A percentile compares a stretch with the other conserved stretches of the same genome.
Conservation (phyloP, 164 flowering plant genomes). For the Euptelea pleiosperma region DNA sequence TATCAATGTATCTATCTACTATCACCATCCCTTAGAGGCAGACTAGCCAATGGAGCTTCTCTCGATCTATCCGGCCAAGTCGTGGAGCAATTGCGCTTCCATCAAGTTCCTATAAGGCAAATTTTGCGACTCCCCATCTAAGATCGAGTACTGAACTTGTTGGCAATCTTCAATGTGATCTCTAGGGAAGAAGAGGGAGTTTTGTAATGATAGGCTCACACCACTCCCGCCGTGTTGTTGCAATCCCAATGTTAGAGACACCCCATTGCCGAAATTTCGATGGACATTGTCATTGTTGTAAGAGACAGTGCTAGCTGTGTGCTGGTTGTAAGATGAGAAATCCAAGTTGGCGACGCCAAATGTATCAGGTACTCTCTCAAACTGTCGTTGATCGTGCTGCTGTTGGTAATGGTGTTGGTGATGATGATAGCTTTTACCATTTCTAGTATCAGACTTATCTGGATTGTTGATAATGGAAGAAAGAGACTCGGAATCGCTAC, state of each 20-base stretch:
- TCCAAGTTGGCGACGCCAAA: slow-evolving; percentile 57
- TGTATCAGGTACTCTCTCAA: slow-evolving; percentile 30
- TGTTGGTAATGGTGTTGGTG: slow-evolving; percentile 19
- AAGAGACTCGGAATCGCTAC: slow-evolving; percentile 64
- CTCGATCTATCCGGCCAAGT: slow-evolving; percentile 62
- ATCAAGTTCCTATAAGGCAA: slow-evolving; percentile 73
- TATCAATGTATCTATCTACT: no score
- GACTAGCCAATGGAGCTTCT: no score
- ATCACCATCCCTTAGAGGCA: no score
- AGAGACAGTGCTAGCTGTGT: slow-evolving; percentile 22
- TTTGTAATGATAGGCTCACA: slow-evolving; percentile 55
- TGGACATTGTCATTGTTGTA: slow-evolving; percentile 22
- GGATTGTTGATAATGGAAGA: slow-evolving; percentile 65
- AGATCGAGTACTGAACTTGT: slow-evolving; percentile 56
- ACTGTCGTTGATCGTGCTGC: slow-evolving; percentile 22
- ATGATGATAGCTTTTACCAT: slow-evolving; percentile 14
- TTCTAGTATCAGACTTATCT: slow-evolving; percentile 27
- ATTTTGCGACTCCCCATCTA: slow-evolving; percentile 65
- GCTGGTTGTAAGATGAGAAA: slow-evolving; percentile 58
- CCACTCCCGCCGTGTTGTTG: slow-evolving; percentile 70
- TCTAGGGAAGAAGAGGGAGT: slow-evolving; percentile 52
- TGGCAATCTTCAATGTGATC: slow-evolving; percentile 64
- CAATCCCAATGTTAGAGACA: slow-evolving; percentile 79
- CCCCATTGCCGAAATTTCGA: slow-evolving; percentile 41
- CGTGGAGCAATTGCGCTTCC: slow-evolving; percentile 90